Percentiles rank a stretch among this genome's conserved stretches.
Evolutionary conservation across 768 basidiomycete species (phyloP).

Genomic region (Leccinellum luteum): DNA sequence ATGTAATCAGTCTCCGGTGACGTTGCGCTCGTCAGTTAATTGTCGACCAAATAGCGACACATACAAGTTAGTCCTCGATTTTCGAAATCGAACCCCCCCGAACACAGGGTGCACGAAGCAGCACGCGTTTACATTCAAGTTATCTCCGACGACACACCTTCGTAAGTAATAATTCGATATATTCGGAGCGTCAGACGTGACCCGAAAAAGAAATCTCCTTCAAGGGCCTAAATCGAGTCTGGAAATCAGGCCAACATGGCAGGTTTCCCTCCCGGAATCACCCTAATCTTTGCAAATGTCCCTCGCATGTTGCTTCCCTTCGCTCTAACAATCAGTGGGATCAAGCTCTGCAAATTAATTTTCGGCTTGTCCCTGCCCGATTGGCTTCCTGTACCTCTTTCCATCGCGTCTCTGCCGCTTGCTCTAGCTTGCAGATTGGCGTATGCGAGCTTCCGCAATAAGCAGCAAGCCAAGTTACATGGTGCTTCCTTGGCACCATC

Average conservation of each 20-base stretch:
- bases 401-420: slow-evolving; percentile 20
- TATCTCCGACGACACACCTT: background rate
- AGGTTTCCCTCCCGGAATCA: slow-evolving; percentile 29
- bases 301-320: slow-evolving; percentile 18
- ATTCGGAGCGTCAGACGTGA: background rate
- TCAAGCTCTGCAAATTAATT: slow-evolving; percentile 5
- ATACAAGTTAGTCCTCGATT: too few species aligned
- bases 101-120: too few species aligned
- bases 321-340: slow-evolving; percentile 7
- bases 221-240: background rate
- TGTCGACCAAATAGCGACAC: too few species aligned
- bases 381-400: slow-evolving; percentile 13
- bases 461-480: slow-evolving; percentile 5
- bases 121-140: too few species aligned
- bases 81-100: too few species aligned
- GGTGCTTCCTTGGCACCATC: slow-evolving; percentile 33
- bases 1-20: too few species aligned
- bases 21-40: too few species aligned
- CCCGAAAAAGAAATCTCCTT: background rate
- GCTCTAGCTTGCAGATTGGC: slow-evolving; percentile 13
- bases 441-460: slow-evolving; percentile 7
- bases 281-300: slow-evolving; percentile 22
- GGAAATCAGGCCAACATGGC: slow-evolving; percentile 15
- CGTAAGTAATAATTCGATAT: background rate
- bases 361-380: slow-evolving; percentile 1